These are phyloP conservation scores for Porogramme epimiltina DNA, from an alignment of 1,284 basidiomycete genomes.

Conservation along the genomic window DNA sequence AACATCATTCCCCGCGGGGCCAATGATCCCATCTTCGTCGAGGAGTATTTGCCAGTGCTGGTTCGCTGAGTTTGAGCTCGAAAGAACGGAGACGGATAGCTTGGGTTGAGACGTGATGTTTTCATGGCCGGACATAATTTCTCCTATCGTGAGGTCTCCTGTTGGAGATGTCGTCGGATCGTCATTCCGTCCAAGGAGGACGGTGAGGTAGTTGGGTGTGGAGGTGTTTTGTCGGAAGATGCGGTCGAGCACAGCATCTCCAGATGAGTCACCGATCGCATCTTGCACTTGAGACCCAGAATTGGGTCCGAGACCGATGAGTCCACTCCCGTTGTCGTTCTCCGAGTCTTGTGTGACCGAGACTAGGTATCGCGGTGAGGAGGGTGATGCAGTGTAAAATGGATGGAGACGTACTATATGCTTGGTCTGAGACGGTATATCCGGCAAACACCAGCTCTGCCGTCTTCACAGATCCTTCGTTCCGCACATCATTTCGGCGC, in stretches of 20 bases:
- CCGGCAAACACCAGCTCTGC: conserved; percentile 54
- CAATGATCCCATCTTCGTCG: conserved; percentile 33
- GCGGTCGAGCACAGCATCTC: conserved; percentile 54
- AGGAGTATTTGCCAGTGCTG: conserved; percentile 37
- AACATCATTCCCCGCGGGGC: conserved; percentile 33
- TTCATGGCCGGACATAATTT: conserved; percentile 32
- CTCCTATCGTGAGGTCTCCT: conserved; percentile 38
- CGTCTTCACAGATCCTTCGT: conserved; percentile 49
- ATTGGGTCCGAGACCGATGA: conserved; percentile 42
- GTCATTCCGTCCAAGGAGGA: conserved; percentile 35
- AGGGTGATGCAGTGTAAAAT: neutral
- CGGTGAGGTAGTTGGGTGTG: conserved; percentile 54
- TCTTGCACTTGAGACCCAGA: conserved; percentile 31
- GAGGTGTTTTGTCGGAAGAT: conserved; percentile 57
- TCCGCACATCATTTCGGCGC: neutral
- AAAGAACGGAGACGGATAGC: conserved; percentile 30
- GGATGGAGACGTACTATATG: conserved; percentile 48
- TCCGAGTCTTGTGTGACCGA: conserved; percentile 18
- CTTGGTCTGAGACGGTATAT: conserved; percentile 53
- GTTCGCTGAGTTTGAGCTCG: conserved; percentile 14
- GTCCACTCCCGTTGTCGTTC: conserved; percentile 26
- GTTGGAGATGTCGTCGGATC: conserved; percentile 27
- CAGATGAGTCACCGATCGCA: conserved; percentile 24
- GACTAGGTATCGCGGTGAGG: conserved; percentile 20
- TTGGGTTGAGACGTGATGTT: conserved; percentile 32